Base-by-base conservation (phyloP, 2,329 filamentous ascomycete genomes). In the Fusarium burgessii region DNA sequence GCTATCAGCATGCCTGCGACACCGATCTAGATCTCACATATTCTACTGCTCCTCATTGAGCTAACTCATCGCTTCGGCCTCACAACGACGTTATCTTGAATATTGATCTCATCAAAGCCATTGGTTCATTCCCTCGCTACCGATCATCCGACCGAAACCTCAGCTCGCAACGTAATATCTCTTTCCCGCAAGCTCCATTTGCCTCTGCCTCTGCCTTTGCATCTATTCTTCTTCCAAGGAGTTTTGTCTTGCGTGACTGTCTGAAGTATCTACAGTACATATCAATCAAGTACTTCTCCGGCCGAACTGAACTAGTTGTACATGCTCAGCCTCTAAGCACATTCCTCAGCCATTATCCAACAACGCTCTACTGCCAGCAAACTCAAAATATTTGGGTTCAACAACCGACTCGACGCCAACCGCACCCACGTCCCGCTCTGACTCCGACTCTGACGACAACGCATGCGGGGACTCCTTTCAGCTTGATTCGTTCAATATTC, bases 21-120 rank as follows among this genome's bases (percentile, higher is more conserved):
- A 60, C 73, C 73, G 65, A 75, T 63, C 66, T 70, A 72, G 72
- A 66, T 62, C 68, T 73, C 62, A 57, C 59, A 66, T 70, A 57
- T 62, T 73, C 63, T 60, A 46, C 54, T 76, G 65, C 69, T 73
- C 63, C 60, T 49, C 51, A 49, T 49, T 42, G 59, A 65, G 56
- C 46, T 63, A 58, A 64, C 52, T 33, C 47, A 12, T 38, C 47
- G 15, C 66, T 58, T 66, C 59, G 47, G 55, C 54, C 60, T 74
- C 60, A 62, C 64, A 46, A 63, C 72, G 60, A 74, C 73, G 68
- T 72, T 69, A 73, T 68, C 59, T 42, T 51, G 42, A 63, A 63
- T 63, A 63, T 66, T 69, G 43, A 60, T 63, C 56, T 64, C 57
- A 62, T 66, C 57, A 66, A 67, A 63, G 54, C 69, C 52, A 62